Base-by-base conservation (phyloP, 2,329 filamentous ascomycete genomes). In the Diaporthe sp. region DNA sequence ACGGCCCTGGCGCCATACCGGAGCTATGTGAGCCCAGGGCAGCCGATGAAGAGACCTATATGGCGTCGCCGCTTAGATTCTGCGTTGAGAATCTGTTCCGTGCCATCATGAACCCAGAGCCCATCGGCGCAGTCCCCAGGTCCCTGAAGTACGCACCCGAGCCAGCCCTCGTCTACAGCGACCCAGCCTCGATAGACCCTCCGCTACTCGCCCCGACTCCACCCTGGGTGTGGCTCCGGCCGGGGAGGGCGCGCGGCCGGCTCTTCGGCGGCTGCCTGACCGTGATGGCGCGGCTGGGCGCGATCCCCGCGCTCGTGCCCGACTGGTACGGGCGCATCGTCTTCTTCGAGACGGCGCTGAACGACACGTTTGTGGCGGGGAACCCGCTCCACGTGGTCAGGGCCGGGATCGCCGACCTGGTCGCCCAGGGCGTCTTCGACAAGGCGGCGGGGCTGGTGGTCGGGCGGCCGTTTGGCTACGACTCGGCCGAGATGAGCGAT, bases 181-280 rank as follows among this genome's bases (percentile, higher is more conserved):
- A 44, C 42, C 42, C 42, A 1, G 3, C 0, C 13, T 44, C 42
- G 3, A 44, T 0, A 44, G 42, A 44, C 0, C 42, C 42, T 0
- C 42, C 42, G 4, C 1, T 7, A 7, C 42, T 44, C 17, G 42
- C 3, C 72, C 80, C 17, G 65, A 76, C 13, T 82, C 81, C 31
- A 79, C 6, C 76, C 80, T 86, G 84, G 85, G 79, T 44, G 13
- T 86, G 85, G 85, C 71, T 87, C 15, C 81, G 84, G 3, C 70
- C 44, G 0, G 84, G 84, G 0, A 81, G 79, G 60, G 81, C 81
- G 0, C 76, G 86, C 9, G 89, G 88, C 2, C 85, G 84, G 42
- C 85, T 80, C 79, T 86, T 87, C 62, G 85, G 85, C 31, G 85
- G 84, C 3, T 86, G 84, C 46, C 79, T 87, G n/a, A 84, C 84